Evolutionary conservation across 495 filamentous ascomycete genomes (phyloP).

Genomic region (Neurospora sp.): DNA sequence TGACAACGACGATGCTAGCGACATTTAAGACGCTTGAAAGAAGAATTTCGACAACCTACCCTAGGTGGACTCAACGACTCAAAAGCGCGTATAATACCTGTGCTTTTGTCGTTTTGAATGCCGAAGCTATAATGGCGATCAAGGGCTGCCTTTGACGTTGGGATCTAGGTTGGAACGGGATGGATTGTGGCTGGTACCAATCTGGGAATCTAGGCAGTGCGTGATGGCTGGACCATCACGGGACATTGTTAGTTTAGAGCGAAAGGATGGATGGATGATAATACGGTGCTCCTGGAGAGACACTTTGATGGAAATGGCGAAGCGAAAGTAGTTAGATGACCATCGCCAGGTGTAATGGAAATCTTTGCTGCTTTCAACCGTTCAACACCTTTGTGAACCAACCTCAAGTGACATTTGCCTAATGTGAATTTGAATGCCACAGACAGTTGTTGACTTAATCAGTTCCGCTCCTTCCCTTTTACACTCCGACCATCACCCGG

Average conservation of each 20-base stretch:
- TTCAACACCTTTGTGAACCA: neutral
- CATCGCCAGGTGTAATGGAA: neutral
- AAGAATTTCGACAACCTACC: neutral
- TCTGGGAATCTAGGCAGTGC: neutral
- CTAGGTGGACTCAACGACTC: neutral
- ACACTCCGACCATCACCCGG: neutral
- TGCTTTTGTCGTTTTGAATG: neutral
- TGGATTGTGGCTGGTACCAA: neutral
- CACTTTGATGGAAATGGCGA: neutral
- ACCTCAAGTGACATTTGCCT: neutral
- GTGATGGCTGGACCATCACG: neutral
- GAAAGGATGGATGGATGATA: neutral
- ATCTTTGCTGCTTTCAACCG: neutral
- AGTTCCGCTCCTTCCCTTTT: neutral
- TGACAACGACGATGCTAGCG: neutral
- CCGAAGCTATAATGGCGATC: neutral
- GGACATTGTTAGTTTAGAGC: neutral
- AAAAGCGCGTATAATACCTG: neutral
- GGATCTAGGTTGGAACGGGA: neutral
- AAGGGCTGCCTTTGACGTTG: neutral
- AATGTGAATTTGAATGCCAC: too few species aligned
- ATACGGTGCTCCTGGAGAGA: neutral
- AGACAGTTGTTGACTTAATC: neutral
- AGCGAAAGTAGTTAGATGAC: neutral
- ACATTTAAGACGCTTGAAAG: neutral